Conservation (phyloP, 179 eudicot genomes). For the Corrigiola litoralis region DNA sequence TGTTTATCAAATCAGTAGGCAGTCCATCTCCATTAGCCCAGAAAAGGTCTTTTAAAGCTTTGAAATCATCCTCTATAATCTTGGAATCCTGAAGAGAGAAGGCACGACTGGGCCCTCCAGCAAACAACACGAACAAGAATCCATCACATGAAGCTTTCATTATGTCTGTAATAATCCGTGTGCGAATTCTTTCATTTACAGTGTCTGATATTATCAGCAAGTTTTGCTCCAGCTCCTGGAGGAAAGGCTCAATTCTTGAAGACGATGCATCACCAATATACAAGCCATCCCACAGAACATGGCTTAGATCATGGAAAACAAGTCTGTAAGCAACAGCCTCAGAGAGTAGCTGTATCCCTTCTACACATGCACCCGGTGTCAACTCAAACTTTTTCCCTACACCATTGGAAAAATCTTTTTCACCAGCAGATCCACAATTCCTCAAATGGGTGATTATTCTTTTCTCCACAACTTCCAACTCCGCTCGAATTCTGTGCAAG, state of each 20-base stretch:
- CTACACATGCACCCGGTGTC: slow-evolving; percentile 69
- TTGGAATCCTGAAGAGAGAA: slow-evolving; percentile 65
- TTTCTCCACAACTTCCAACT: slow-evolving; percentile 75
- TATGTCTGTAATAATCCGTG: slow-evolving; percentile 71
- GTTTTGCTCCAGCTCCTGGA: slow-evolving; percentile 65
- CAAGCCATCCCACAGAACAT: slow-evolving; percentile 75
- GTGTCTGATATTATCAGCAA: slow-evolving; percentile 64
- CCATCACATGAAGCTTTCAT: slow-evolving; percentile 95
- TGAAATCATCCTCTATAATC: slow-evolving; percentile 81
- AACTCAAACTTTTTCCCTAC: slow-evolving; percentile 65
- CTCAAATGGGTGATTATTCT: slow-evolving; percentile 81
- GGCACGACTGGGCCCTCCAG: slow-evolving; percentile 86
- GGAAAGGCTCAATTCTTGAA: slow-evolving; percentile 76
- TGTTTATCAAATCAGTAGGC: slow-evolving; percentile 62
- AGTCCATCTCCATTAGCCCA: slow-evolving; percentile 95
- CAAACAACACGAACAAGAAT: slow-evolving; percentile 82
- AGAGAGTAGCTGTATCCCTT: slow-evolving; percentile 77
- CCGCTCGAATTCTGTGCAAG: slow-evolving; percentile 59
- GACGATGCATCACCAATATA: slow-evolving; percentile 84
- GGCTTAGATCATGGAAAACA: slow-evolving; percentile 75
- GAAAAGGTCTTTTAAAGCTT: slow-evolving; percentile 75
- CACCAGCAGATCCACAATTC: slow-evolving; percentile 79
- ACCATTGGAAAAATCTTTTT: slow-evolving; percentile 61
- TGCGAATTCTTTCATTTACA: slow-evolving; percentile 70
- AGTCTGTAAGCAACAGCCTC: slow-evolving; percentile 69